Percentiles rank a stretch among this genome's conserved stretches.
Evolutionary conservation across 139 green algal species (phyloP).

Genomic region (Chlamydomonas schloesseri): DNA sequence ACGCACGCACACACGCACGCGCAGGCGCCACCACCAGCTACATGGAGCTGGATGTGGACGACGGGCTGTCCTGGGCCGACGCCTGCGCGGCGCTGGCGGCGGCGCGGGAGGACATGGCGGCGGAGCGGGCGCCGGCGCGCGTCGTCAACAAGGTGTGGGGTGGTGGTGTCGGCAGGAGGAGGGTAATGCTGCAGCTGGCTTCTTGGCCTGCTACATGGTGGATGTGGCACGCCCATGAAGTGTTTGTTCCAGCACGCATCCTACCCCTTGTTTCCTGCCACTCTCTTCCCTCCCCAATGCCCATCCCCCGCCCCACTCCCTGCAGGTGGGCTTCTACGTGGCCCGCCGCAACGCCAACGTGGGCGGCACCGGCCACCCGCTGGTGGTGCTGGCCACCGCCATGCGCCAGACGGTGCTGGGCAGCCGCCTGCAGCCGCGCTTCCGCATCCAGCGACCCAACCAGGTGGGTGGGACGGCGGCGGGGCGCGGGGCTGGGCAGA

Average conservation of each 20-base stretch:
- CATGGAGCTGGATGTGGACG: slow-evolving; percentile 27
- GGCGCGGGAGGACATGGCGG: slow-evolving; percentile 26
- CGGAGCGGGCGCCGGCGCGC: slow-evolving; percentile 5
- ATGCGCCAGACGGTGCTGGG: background rate
- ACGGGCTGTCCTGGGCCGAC: slow-evolving; percentile 39
- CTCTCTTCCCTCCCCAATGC: too few relatives aligned
- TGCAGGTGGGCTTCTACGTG: slow-evolving; percentile 50
- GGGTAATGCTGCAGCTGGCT: too few relatives aligned
- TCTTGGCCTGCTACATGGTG: too few relatives aligned
- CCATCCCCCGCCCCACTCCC: too few relatives aligned
- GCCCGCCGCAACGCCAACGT: background rate
- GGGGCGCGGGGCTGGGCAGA: too few relatives aligned
- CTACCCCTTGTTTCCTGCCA: too few relatives aligned
- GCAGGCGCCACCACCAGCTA: background rate
- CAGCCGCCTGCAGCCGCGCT: background rate
- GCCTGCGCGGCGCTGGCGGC: slow-evolving; percentile 10
- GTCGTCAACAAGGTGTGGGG: slow-evolving; percentile 1
- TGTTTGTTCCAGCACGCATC: too few relatives aligned
- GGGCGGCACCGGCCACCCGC: slow-evolving; percentile 37
- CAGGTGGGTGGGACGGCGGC: background rate
- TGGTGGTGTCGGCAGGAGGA: too few relatives aligned
- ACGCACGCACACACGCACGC: too few relatives aligned
- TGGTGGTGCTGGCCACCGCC: slow-evolving; percentile 46
- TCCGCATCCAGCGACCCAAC: slow-evolving; percentile 46
- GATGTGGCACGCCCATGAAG: too few relatives aligned